Percentiles rank a stretch among this genome's conserved stretches.
These are phyloP conservation scores for Xanthoconium purpureum DNA, from an alignment of 768 basidiomycete genomes.

Conservation along the genomic window DNA sequence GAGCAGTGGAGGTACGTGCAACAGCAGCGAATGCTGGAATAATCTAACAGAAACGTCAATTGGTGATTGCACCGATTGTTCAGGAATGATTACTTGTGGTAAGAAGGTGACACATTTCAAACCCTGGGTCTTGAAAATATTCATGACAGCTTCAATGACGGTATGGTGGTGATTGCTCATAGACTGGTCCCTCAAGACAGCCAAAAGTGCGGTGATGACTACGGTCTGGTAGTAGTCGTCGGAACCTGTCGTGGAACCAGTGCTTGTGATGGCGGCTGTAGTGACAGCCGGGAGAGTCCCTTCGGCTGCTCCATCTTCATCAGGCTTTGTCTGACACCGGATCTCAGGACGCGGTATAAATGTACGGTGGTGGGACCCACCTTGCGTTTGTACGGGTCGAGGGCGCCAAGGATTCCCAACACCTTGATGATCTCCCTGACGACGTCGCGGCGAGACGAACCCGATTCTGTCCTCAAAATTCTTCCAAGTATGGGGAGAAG, in stretches of 20 bases:
- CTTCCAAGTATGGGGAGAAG: conserved; percentile 81
- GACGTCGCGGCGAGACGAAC: conserved; percentile 77
- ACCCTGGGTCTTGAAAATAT: conserved; percentile 97
- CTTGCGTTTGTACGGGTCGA: conserved; percentile 95
- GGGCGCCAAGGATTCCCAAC: conserved; percentile 90
- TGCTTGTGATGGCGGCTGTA: conserved; percentile 66
- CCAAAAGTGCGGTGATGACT: conserved; percentile 83
- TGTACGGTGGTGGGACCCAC: conserved; percentile 38
- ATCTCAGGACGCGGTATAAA: conserved; percentile 4
- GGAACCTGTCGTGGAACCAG: conserved; percentile 58
- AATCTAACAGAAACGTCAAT: conserved; percentile 49
- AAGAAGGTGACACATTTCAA: conserved; percentile 94
- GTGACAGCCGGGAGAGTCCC: conserved; percentile 59
- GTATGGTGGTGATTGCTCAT: conserved; percentile 84
- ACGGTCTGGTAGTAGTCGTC: conserved; percentile 99
- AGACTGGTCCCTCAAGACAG: conserved; percentile 85
- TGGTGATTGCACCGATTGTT: conserved; percentile 1
- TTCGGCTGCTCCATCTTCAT: conserved; percentile 61
- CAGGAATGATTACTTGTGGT: conserved; percentile 62
- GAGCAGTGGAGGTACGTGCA: conserved; percentile 74
- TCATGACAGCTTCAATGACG: conserved; percentile 97
- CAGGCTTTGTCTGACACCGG: conserved; percentile 48
- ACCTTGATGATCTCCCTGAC: conserved; percentile 94
- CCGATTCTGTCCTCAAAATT: conserved; percentile 80
- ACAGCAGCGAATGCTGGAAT: conserved; percentile 93